Evolutionary conservation across 1,284 basidiomycete species (phyloP), one percentile per base, ranked within the genome.

Genomic region (Erythrobasidium hasegawianum): DNA sequence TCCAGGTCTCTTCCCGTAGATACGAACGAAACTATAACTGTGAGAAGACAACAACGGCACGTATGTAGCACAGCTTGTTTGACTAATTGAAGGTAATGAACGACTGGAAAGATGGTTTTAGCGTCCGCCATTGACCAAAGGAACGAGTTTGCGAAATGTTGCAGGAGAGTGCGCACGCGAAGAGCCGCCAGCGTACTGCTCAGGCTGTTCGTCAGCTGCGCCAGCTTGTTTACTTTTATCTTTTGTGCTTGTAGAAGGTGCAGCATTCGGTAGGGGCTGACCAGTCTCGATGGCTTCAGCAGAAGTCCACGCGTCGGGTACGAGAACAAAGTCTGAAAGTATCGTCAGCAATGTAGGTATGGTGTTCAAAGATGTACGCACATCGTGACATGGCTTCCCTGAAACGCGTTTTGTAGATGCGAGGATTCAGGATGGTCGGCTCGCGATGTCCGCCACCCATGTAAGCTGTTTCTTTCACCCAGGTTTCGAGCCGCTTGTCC

Each of bases 401-500:
- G 79, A 96, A 96, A 26, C 93, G 84, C 61, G 89, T 86, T 64
- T 90, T 84, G 78, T 95, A 92, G 77, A 87, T 87, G 59, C 78
- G 77, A 0, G 80, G 80, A 2, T 90, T 92, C 26, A 97, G 88
- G 73, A 96, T 93, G 0, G 93, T 96, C 0, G 92, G 92, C 71
- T 93, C 91, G 20, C 90, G 89, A 73, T 85, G 87, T 39, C 85
- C 86, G 52, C 81, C 82, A 61, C 90, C 90, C 18, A 97, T 81
- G 77, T 94, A 90, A 0, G 89, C 83, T 1, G 89, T 87, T 74
- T 97, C 95, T 76, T 97, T 98, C 55, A 97, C 91, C 88, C 92
- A 95, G 71, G 87, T 95, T 79, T 98, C 95, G 26, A 97, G 81
- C 74, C 93, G 93, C 81, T 98, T 98, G 80, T 98, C 95, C 93